A percentile compares a stretch with the other conserved stretches of the same genome.
Conservation (phyloP, 768 basidiomycete species). For the Brasilioporus rufonigricans region DNA sequence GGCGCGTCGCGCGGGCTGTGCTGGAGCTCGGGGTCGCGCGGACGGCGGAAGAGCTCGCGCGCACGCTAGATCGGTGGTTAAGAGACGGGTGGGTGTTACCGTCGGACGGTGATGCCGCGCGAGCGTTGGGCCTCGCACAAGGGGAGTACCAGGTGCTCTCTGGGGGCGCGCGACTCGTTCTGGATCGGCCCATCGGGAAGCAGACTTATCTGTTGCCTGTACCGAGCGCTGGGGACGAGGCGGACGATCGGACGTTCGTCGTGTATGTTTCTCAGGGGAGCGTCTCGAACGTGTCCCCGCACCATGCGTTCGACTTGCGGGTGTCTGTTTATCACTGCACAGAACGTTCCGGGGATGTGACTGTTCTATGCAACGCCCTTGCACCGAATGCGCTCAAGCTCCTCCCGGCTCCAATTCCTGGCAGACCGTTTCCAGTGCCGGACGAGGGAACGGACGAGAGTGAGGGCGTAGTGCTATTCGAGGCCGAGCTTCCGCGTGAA, state of each 20-base stretch:
- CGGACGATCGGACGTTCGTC: constrained; percentile 37
- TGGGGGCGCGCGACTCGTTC: constrained; percentile 36
- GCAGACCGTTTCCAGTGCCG: constrained; percentile 60
- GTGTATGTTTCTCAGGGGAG: constrained; percentile 63
- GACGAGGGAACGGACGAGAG: constrained; percentile 71
- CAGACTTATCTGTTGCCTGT: constrained; percentile 53
- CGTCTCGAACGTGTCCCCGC: constrained; percentile 49
- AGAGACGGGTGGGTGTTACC: constrained; percentile 56
- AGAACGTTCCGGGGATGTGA: constrained; percentile 16
- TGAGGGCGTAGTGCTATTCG: constrained; percentile 67
- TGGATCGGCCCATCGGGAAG: constrained; percentile 42
- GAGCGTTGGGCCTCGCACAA: constrained; percentile 7
- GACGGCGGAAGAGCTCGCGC: constrained; percentile 29
- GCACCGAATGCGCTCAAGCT: constrained; percentile 52
- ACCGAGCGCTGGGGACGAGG: constrained; percentile 1
- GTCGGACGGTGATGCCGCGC: constrained; percentile 9
- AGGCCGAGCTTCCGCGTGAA: constrained; percentile 40
- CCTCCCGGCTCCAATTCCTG: constrained; percentile 58
- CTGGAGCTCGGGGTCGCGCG: constrained; percentile 56
- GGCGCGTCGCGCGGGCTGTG: constrained; percentile 77
- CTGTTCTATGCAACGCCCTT: constrained; percentile 38
- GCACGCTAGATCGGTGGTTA: constrained; percentile 61
- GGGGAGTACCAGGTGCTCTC: constrained; percentile 38
- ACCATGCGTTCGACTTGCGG: constrained; percentile 42
- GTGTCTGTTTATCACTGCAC: constrained; percentile 50